Evolutionary conservation across 225 moss, liverwort and hornwort species (phyloP), one percentile per base, ranked within the genome.

Genomic region (Polytrichum commune): DNA sequence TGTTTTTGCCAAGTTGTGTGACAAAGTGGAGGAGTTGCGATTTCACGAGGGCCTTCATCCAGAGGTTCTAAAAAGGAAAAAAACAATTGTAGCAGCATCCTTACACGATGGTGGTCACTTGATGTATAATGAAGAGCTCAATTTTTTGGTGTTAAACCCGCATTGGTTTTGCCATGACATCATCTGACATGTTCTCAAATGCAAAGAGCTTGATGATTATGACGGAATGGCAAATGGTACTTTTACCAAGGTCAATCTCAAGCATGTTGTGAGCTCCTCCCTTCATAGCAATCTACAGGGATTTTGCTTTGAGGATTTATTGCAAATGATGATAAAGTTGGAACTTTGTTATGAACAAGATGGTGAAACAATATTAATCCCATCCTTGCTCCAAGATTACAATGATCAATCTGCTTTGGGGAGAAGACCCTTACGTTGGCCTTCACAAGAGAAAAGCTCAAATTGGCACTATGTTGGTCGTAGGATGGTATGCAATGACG

Each of bases 71-170:
- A 67, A 71, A 29, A 27, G 57, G 2, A 61, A 72, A 19, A 63
- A 56, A 5, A 20, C n/a, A 22, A 71, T 64, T 7, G 72, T 81
- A 5, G 71, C 73, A 13, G 55, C 56, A 0, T 74, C 69, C 27
- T 68, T 87, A 20, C 87, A 87, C 7, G 67, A 81, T n/a, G 78
- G 62, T 16, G 87, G 87, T 53, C 72, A 67, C 10, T 68, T 86
- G 28, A 77, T 86, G 13, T 72, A 74, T 46, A 74, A 79, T 64
- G 70, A 72, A 5, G 68, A 73, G 20, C 53, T 71, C 7, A 65
- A 56, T n/a, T 73, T 75, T n/a, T 55, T 83, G 0, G 75, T 86
- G 1, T 32, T 86, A 77, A 27, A 19, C 20, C 71, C 27, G 0
- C 18, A 71, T 55, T 83, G 86, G 86, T 73, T 86, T 24, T 80